Conservation (phyloP, 257 asterid genomes). For the Gynochthodes officinalis region DNA sequence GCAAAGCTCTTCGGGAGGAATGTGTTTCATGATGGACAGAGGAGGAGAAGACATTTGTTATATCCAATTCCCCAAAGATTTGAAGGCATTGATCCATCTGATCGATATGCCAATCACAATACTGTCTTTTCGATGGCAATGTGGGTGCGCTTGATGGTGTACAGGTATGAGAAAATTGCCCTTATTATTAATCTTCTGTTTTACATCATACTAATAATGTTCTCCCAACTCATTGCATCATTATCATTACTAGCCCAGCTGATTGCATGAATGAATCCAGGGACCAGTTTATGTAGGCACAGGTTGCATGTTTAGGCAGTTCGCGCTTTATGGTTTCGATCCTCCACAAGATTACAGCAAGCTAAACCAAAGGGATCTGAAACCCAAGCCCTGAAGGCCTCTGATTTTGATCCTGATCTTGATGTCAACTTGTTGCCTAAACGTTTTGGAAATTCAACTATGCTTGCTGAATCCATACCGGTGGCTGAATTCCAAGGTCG, state of each 20-base stretch:
- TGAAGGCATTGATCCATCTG: constrained; percentile 23
- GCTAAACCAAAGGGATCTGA: constrained; percentile 26
- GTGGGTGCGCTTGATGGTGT: background rate
- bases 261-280: constrained; percentile 31
- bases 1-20: constrained; percentile 23
- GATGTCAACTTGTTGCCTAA: constrained; percentile 35
- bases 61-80: constrained; percentile 28
- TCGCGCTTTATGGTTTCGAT: constrained; percentile 33
- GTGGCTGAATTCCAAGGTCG: constrained; percentile 46
- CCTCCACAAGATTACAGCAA: constrained; percentile 19
- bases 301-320: constrained; percentile 36
- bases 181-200: no score
- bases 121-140: constrained; percentile 23
- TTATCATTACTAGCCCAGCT: background rate
- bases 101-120: constrained; percentile 23
- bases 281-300: constrained; percentile 45
- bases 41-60: constrained; percentile 21
- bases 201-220: no score
- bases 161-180: background rate
- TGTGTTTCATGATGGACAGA: constrained; percentile 32
- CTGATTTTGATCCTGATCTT: constrained; percentile 36
- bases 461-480: constrained; percentile 41
- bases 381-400: constrained; percentile 24
- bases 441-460: constrained; percentile 41
- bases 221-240: no score